These are phyloP conservation scores for Rhodotorula diobovata DNA, from an alignment of 768 basidiomycete genomes.

Conservation along the genomic window DNA sequence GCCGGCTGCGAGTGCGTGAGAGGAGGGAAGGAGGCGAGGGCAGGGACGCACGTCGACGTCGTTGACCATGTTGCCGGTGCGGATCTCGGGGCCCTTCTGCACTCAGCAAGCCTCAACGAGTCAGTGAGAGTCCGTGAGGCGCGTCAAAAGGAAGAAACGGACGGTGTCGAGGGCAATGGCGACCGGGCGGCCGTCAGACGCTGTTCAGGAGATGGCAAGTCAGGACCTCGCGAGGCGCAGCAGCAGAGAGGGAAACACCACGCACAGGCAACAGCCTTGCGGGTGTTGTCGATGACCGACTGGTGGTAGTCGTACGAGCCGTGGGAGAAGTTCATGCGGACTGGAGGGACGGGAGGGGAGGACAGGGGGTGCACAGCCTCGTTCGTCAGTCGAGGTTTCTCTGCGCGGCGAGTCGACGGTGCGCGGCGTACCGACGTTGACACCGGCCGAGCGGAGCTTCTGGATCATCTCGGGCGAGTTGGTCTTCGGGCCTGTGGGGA, in stretches of 20 bases:
- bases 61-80: constrained; percentile 87
- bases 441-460: constrained; percentile 80
- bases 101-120: background rate
- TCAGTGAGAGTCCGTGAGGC: background rate
- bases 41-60: constrained; percentile 66
- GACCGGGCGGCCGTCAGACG: constrained; percentile 76
- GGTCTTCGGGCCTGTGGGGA: constrained; percentile 73
- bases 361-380: background rate
- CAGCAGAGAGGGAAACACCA: constrained; percentile 4
- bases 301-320: constrained; percentile 98
- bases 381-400: background rate
- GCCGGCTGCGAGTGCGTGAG: background rate
- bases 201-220: constrained; percentile 48
- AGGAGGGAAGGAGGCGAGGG: too few species aligned
- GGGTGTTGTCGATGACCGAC: constrained; percentile 95
- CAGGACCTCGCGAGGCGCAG: background rate
- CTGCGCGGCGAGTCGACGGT: background rate
- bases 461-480: constrained; percentile 83
- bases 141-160: constrained; percentile 12
- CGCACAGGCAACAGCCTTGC: constrained; percentile 74
- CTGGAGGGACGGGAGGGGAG: constrained; percentile 64
- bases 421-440: constrained; percentile 81
- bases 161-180: constrained; percentile 98
- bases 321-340: constrained; percentile 99
- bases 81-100: constrained; percentile 99